phyloP scores from a whole-genome alignment of 2,329 filamentous ascomycete genomes.

The Colletotrichum sp. region DNA sequence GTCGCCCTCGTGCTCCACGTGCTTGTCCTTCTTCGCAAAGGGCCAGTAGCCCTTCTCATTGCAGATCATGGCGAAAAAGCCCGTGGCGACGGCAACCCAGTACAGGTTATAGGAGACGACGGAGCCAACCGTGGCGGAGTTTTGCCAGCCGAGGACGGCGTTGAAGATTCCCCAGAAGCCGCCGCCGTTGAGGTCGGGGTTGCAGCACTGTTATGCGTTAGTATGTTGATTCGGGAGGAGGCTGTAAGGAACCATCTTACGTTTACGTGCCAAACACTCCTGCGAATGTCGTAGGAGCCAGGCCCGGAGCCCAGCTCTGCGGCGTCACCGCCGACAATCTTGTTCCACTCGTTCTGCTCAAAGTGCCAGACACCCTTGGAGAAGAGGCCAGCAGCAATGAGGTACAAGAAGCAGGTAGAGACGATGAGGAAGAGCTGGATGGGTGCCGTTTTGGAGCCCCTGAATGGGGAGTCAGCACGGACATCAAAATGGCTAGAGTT shows the following conservation, averaged over 20 bases:
- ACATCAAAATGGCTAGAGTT: too few species aligned
- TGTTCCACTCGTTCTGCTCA: slow-evolving; percentile 68
- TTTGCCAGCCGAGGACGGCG: slow-evolving; percentile 67
- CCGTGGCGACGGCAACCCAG: slow-evolving; percentile 21
- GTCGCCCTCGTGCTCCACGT: not conserved
- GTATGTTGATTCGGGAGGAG: slow-evolving; percentile 33
- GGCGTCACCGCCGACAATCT: slow-evolving; percentile 61
- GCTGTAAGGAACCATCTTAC: slow-evolving; percentile 42
- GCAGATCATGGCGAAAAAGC: slow-evolving; percentile 21
- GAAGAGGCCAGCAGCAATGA: slow-evolving; percentile 81
- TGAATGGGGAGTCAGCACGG: slow-evolving; percentile 47
- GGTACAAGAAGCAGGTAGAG: slow-evolving; percentile 80
- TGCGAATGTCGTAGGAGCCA: slow-evolving; percentile 77
- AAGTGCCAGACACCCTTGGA: slow-evolving; percentile 77
- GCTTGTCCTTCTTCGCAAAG: slow-evolving; percentile 1
- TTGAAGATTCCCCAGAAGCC: slow-evolving; percentile 79
- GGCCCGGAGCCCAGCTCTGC: slow-evolving; percentile 59
- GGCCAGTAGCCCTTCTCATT: slow-evolving; percentile 19
- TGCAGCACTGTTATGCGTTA: slow-evolving; percentile 59
- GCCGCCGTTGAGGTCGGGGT: slow-evolving; percentile 65
- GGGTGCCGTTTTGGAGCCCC: slow-evolving; percentile 33
- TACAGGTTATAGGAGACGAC: slow-evolving; percentile 24
- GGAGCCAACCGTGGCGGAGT: slow-evolving; percentile 24
- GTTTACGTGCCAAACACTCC: slow-evolving; percentile 84
- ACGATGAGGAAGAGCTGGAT: slow-evolving; percentile 75